A percentile compares a stretch with the other conserved stretches of the same genome.
phyloP scores from a whole-genome alignment of 176 grass and related monocot genomes.

The Tillandsia leiboldiana region DNA sequence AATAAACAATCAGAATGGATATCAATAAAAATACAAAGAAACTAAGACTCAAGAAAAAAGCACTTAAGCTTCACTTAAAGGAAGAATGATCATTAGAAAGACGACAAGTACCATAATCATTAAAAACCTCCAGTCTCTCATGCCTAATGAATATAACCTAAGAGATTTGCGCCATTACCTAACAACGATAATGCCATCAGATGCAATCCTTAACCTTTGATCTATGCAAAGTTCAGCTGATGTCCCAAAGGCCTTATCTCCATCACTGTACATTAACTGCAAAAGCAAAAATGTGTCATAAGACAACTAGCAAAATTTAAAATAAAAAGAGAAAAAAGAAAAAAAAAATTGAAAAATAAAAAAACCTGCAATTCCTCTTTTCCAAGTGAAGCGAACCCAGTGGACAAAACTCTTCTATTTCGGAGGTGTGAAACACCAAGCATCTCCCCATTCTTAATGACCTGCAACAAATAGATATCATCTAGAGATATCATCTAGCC shows the following conservation, averaged over 20 bases:
- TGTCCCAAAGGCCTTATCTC: conserved; percentile 93
- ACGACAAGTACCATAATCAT: neutral
- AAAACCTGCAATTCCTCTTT: conserved; percentile 79
- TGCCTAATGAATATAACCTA: neutral
- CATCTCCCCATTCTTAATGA: conserved; percentile 99
- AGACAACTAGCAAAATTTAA: conserved; percentile 12
- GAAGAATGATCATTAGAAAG: too few species aligned
- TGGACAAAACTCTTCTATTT: conserved; percentile 91
- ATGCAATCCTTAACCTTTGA: conserved; percentile 85
- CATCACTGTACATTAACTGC: conserved; percentile 98
- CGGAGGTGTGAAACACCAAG: conserved; percentile 96
- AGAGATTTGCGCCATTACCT: conserved; percentile 36
- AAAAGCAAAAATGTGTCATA: conserved; percentile 25
- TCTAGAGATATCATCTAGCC: conserved; percentile 1
- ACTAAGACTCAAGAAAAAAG: too few species aligned
- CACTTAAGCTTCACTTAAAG: too few species aligned
- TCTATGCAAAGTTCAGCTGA: conserved; percentile 83
- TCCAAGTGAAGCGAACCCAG: conserved; percentile 87
- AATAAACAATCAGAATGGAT: too few species aligned
- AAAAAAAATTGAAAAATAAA: conserved; percentile 17
- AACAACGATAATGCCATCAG: conserved; percentile 88
- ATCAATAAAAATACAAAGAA: too few species aligned
- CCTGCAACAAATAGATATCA: conserved; percentile 44
- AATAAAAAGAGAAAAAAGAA: conserved; percentile 17
- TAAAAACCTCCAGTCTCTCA: neutral